phyloP scores from a whole-genome alignment of 2,329 filamentous ascomycete genomes.

The Trichophyton rubrum region DNA sequence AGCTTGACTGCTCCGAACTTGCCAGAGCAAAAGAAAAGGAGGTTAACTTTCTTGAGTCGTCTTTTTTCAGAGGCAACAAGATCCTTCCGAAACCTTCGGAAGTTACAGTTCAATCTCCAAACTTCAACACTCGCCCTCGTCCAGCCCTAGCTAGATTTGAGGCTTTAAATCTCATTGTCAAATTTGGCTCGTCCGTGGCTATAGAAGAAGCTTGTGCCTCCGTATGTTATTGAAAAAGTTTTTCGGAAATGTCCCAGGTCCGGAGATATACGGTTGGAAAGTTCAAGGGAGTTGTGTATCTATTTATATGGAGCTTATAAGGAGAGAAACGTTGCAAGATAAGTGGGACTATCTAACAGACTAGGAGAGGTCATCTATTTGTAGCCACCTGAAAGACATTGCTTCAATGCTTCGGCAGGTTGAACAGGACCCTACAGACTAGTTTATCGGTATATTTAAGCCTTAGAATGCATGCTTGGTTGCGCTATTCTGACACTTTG shows the following conservation, averaged over 20 bases:
- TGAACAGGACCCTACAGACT: constrained; percentile 14
- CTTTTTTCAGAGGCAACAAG: constrained; percentile 17
- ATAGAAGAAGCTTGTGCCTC: constrained; percentile 18
- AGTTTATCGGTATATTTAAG: constrained; percentile 16
- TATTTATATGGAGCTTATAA: constrained; percentile 25
- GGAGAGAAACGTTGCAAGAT: constrained; percentile 19
- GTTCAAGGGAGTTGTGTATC: constrained; percentile 17
- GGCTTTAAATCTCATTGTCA: constrained; percentile 17
- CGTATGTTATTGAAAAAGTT: constrained; percentile 16
- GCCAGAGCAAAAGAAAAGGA: constrained; percentile 2
- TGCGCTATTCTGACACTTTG: neutral
- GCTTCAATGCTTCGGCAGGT: constrained; percentile 13
- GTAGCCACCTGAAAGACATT: constrained; percentile 14
- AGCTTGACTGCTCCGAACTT: neutral
- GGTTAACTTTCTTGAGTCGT: constrained; percentile 19
- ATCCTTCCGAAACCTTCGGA: constrained; percentile 16
- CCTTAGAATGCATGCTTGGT: too few species aligned
- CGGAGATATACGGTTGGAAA: constrained; percentile 28
- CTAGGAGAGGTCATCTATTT: constrained; percentile 12
- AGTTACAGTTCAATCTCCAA: constrained; percentile 14
- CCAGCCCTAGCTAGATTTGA: constrained; percentile 13
- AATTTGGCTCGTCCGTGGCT: constrained; percentile 16
- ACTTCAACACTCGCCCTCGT: constrained; percentile 8
- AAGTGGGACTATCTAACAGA: constrained; percentile 15
- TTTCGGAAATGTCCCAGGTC: constrained; percentile 21